phyloP scores from a whole-genome alignment of 1,284 basidiomycete species.

The Butyriboletus appendiculatus region DNA sequence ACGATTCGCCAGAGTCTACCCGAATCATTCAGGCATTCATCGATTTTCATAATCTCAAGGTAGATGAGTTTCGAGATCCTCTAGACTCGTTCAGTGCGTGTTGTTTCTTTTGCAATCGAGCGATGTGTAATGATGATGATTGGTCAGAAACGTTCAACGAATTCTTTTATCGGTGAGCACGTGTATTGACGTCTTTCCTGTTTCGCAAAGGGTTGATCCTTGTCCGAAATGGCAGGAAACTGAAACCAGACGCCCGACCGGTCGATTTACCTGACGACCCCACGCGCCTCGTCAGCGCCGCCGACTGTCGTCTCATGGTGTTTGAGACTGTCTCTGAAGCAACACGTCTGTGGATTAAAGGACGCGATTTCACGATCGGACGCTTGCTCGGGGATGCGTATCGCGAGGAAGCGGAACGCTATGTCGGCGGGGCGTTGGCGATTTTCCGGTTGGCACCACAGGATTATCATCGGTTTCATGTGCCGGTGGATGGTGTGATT shows the following conservation, averaged over 20 bases:
- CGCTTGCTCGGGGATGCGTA: conserved; percentile 82
- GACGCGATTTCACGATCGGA: conserved; percentile 85
- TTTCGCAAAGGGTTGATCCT: conserved; percentile 36
- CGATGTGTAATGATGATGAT: neutral
- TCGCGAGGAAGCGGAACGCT: conserved; percentile 65
- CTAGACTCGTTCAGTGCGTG: conserved; percentile 78
- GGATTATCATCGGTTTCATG: conserved; percentile 97
- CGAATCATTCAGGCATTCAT: conserved; percentile 88
- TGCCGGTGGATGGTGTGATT: conserved; percentile 83
- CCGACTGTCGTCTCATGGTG: conserved; percentile 94
- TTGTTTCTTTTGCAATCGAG: neutral
- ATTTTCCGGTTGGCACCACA: conserved; percentile 95
- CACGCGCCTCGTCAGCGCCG: conserved; percentile 78
- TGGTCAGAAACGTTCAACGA: conserved; percentile 83
- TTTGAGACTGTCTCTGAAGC: conserved; percentile 87
- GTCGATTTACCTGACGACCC: conserved; percentile 75
- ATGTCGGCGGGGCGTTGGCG: conserved; percentile 74
- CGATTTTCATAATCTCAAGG: conserved; percentile 85
- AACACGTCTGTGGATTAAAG: conserved; percentile 95
- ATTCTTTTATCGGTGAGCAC: conserved; percentile 73
- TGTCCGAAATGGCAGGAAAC: conserved; percentile 56
- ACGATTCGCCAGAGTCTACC: conserved; percentile 83
- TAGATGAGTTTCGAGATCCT: conserved; percentile 83
- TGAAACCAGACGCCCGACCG: conserved; percentile 83
- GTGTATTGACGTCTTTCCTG: neutral